A percentile compares a stretch with the other conserved stretches of the same genome.
Conservation (phyloP, 192 early-diverging fungal species). For the Obelidium mucronatum region DNA sequence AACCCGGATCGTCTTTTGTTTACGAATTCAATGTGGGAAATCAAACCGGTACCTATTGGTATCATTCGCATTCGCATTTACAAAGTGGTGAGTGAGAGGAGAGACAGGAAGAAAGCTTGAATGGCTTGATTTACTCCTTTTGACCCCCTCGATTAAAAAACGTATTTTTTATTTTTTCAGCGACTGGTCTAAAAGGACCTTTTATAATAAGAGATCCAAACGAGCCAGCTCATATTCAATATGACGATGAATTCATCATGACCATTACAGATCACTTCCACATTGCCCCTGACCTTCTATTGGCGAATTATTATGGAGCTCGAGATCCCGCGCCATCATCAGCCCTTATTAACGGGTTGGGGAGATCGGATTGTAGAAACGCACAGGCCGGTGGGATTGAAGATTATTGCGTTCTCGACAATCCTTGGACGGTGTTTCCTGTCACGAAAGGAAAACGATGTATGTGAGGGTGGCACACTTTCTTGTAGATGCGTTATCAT, state of each 20-base stretch:
- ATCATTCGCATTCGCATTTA: background rate
- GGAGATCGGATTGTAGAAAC: background rate
- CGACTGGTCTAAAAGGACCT: background rate
- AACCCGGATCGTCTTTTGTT: background rate
- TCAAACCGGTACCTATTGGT: slow-evolving; percentile 4
- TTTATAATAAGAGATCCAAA: background rate
- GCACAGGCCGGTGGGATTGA: background rate
- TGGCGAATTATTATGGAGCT: slow-evolving; percentile 10
- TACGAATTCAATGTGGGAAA: slow-evolving; percentile 4
- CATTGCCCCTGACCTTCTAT: background rate
- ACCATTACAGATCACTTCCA: slow-evolving; percentile 67
- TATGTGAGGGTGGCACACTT: background rate
- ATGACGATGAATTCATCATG: slow-evolving; percentile 44
- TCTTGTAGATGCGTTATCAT: background rate
- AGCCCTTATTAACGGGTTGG: slow-evolving; percentile 61
- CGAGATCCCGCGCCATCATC: slow-evolving; percentile 70
- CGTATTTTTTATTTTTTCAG: too few species aligned
- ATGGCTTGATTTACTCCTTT: background rate
- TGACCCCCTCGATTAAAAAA: background rate
- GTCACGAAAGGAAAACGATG: background rate
- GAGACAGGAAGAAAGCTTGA: background rate
- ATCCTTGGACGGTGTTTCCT: background rate
- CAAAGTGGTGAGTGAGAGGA: background rate
- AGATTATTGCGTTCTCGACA: background rate
- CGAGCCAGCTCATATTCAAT: background rate